A percentile compares a stretch with the other conserved stretches of the same genome.
phyloP scores from a whole-genome alignment of 768 basidiomycete genomes.

The Tephrocybe sp. region DNA sequence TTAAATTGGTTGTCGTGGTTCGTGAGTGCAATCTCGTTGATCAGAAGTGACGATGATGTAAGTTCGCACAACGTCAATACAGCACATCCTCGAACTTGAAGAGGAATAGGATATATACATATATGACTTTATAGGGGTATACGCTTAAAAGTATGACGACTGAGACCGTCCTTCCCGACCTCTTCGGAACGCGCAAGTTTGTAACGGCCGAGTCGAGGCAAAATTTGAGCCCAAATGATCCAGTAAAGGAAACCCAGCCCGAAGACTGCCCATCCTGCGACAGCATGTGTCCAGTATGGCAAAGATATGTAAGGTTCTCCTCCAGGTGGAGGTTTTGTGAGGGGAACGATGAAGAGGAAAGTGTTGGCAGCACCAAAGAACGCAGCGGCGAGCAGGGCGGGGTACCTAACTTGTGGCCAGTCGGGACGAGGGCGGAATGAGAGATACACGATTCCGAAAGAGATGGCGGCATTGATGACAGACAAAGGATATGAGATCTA shows the following conservation, averaged over 20 bases:
- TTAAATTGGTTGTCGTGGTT: too few relatives aligned
- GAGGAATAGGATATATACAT: too few relatives aligned
- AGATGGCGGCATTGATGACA: conserved; percentile 50
- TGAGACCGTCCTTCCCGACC: conserved; percentile 33
- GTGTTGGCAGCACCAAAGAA: conserved; percentile 62
- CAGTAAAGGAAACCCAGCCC: conserved; percentile 38
- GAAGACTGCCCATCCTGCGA: conserved; percentile 39
- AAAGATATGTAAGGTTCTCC: conserved; percentile 47
- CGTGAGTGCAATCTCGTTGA: too few relatives aligned
- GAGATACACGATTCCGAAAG: conserved; percentile 50
- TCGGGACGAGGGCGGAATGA: conserved; percentile 24
- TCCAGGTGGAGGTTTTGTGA: conserved; percentile 49
- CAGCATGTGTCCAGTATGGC: conserved; percentile 55
- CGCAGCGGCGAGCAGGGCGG: conserved; percentile 23
- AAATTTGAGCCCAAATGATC: conserved; percentile 30
- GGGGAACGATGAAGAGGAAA: conserved; percentile 55
- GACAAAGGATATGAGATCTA: conserved; percentile 47
- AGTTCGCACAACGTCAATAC: too few relatives aligned
- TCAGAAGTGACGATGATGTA: too few relatives aligned
- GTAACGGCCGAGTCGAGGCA: conserved; percentile 31
- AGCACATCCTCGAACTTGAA: too few relatives aligned
- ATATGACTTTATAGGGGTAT: conserved; percentile 6
- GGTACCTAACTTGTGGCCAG: conserved; percentile 22
- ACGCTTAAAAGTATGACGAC: conserved; percentile 19
- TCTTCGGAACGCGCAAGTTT: conserved; percentile 28